Percentiles rank a stretch among this genome's conserved stretches.
phyloP scores from a whole-genome alignment of 768 basidiomycete genomes.

The Hebeloma cylindrosporum region DNA sequence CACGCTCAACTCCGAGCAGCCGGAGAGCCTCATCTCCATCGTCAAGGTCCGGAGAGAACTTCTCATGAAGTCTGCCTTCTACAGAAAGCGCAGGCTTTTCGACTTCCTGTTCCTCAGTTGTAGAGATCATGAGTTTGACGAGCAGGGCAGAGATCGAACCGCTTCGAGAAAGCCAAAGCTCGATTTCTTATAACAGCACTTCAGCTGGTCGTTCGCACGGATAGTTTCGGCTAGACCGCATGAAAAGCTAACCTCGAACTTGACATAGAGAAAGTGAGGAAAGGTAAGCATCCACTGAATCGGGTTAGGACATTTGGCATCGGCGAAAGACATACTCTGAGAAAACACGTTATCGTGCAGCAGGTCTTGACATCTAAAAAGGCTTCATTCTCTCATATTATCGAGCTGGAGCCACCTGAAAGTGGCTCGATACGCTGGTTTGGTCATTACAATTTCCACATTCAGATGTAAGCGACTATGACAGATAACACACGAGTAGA shows the following conservation, averaged over 20 bases:
- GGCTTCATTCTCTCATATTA: slow-evolving; percentile 16
- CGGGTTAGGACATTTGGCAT: not conserved
- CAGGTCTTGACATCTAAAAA: slow-evolving; percentile 12
- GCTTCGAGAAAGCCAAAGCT: slow-evolving; percentile 3
- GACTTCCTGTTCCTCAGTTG: slow-evolving; percentile 18
- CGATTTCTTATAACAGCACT: too few species aligned
- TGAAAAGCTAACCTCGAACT: too few species aligned
- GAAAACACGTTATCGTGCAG: slow-evolving; percentile 11
- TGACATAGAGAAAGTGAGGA: too few species aligned
- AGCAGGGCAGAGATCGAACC: slow-evolving; percentile 7
- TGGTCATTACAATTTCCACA: slow-evolving; percentile 7
- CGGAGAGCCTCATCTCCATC: slow-evolving; percentile 61
- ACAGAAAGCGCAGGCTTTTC: slow-evolving; percentile 17
- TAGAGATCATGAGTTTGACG: slow-evolving; percentile 15
- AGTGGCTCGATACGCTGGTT: not conserved
- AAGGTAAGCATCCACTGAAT: too few species aligned
- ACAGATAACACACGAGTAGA: slow-evolving; percentile 17
- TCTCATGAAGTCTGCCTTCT: slow-evolving; percentile 29
- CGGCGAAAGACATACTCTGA: slow-evolving; percentile 20
- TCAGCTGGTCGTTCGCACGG: too few species aligned
- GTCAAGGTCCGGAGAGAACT: slow-evolving; percentile 39
- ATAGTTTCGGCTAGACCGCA: too few species aligned
- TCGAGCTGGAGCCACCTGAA: slow-evolving; percentile 8
- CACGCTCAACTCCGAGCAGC: slow-evolving; percentile 55
- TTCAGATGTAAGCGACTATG: slow-evolving; percentile 13